Conservation (phyloP, 2,329 filamentous ascomycete genomes). For the Trichoderma koningii region DNA sequence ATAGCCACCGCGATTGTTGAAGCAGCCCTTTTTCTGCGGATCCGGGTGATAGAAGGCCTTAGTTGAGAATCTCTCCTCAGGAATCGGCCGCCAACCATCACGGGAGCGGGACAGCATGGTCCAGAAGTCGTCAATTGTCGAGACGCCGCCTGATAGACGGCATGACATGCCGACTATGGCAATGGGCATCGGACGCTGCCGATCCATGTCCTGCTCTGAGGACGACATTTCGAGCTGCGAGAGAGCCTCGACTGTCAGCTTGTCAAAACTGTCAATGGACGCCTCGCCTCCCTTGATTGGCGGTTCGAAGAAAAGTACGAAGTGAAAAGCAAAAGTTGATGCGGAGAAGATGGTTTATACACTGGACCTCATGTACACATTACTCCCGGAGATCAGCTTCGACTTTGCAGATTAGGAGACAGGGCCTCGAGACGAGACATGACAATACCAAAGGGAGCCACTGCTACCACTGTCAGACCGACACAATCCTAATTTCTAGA, state of each 20-base stretch:
- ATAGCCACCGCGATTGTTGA: slow-evolving; percentile 43
- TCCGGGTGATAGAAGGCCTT: slow-evolving; percentile 48
- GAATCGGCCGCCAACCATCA: slow-evolving; percentile 46
- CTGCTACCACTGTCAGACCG: not conserved
- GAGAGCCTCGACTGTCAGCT: not conserved
- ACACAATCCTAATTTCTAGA: not conserved
- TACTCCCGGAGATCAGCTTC: not conserved
- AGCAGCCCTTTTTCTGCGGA: slow-evolving; percentile 45
- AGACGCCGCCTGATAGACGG: slow-evolving; percentile 48
- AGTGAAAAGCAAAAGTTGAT: not conserved
- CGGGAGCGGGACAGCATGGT: slow-evolving; percentile 46
- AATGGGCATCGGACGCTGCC: slow-evolving; percentile 38
- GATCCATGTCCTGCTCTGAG: not conserved
- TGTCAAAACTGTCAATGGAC: not conserved
- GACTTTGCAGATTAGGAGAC: not conserved
- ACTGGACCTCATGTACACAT: not conserved
- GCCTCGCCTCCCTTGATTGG: not conserved
- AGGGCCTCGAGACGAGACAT: not conserved
- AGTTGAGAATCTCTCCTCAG: slow-evolving; percentile 51
- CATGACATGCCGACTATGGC: slow-evolving; percentile 53
- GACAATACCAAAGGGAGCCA: not conserved
- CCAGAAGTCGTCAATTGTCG: slow-evolving; percentile 49
- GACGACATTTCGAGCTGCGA: slow-evolving; percentile 18
- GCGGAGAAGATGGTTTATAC: not conserved
- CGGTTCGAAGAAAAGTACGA: not conserved